Base-by-base conservation (phyloP, 2,329 filamentous ascomycete genomes). In the Fusarium marasasianum region DNA sequence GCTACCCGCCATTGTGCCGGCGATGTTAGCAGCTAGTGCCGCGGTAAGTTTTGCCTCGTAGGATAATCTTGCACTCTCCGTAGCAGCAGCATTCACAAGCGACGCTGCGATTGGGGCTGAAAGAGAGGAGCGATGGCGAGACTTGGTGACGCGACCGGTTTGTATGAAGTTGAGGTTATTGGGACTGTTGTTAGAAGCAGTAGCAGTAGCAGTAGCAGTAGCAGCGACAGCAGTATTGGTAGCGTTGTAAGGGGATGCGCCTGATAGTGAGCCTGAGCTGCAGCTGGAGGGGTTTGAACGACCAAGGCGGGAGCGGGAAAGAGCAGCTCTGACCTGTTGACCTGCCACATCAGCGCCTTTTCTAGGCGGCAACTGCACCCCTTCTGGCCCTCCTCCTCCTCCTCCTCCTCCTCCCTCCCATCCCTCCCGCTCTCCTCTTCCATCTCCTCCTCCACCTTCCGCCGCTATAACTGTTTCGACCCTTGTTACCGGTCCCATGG, bases 131-230 rank as follows among this genome's bases (percentile, higher is more conserved):
- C 71, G 71, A 53, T 79, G 78, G 24, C 75, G 69, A 37, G 68
- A 50, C 65, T 80, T 80, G 54, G 71, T 75, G 63, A 80, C 72
- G 67, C 79, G 77, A 33, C 79, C 78, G 12, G 69, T 66, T 48
- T 79, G 77, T 20, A 72, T 77, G 44, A 76, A 63, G 62, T 61
- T 70, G 57, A 69, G 44, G 38, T 26, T 41, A 43, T 73, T 59
- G 43, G 20, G 45, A 14, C 31, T 59, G 20, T 51, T 59, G 33
- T 15, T 45, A 10, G 65, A 9, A 50, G 51, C 38, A 53, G 54
- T 18, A 41, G 41, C 18, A 44, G 54, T 18, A 41, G 41, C 18
- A 44, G 44, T 51, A 47, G 50, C 26, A 40, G 54, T 22, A 41
- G 41, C 18, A 44, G 44, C 58, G 33, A 63, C 61, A 56, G 50